Conservation (phyloP, 768 basidiomycete species). For the Tricholoma hemisulphureum region DNA sequence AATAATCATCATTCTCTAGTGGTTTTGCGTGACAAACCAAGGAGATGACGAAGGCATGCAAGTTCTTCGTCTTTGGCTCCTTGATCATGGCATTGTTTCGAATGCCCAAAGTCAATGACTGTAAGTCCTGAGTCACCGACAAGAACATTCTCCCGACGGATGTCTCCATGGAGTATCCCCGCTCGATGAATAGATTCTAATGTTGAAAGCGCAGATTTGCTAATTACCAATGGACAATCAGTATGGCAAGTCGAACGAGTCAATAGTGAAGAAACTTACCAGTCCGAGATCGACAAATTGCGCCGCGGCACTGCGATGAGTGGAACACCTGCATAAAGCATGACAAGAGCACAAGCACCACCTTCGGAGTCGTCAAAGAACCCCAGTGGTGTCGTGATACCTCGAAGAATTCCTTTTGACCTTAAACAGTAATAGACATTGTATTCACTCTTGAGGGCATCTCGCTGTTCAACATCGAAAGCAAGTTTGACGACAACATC, state of each 20-base stretch:
- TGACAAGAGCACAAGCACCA: conserved; percentile 15
- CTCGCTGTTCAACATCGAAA: conserved; percentile 14
- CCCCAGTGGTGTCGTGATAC: conserved; percentile 13
- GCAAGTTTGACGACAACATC: conserved; percentile 18
- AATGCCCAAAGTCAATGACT: conserved; percentile 17
- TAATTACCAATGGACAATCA: conserved; percentile 10
- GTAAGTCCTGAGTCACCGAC: conserved; percentile 13
- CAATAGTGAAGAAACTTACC: conserved; percentile 12
- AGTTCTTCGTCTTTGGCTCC: conserved; percentile 12
- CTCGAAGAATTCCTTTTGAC: conserved; percentile 13
- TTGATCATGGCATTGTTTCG: conserved; percentile 12
- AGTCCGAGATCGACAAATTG: conserved; percentile 9
- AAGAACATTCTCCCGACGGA: conserved; percentile 18
- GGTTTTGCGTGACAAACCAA: conserved; percentile 4
- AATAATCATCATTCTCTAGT: conserved; percentile 4
- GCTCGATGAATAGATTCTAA: conserved; percentile 16
- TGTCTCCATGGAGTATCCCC: conserved; percentile 18
- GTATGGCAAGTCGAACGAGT: conserved; percentile 8
- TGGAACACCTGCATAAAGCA: conserved; percentile 10
- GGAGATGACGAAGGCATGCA: conserved; percentile 8
- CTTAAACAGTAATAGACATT: conserved; percentile 13
- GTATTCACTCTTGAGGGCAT: conserved; percentile 16
- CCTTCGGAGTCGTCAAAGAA: conserved; percentile 17
- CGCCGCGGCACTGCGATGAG: conserved; percentile 1
- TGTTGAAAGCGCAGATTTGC: conserved; percentile 11